These are phyloP conservation scores for Arachnopeziza araneosa DNA, from an alignment of 2,329 filamentous ascomycete species.

Conservation along the genomic window DNA sequence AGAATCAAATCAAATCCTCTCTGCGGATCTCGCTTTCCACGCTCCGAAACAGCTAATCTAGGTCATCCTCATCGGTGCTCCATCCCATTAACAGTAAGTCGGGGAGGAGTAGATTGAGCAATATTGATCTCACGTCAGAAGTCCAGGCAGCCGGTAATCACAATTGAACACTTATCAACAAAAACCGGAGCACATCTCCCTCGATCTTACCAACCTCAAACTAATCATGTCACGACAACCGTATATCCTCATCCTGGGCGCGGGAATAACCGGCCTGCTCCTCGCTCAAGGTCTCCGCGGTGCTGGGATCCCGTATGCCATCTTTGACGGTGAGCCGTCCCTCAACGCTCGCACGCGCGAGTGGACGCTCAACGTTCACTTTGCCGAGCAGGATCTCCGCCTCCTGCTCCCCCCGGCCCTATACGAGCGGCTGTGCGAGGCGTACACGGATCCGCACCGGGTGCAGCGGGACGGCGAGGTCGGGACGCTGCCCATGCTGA, in stretches of 20 bases:
- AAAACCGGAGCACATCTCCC: no score
- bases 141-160: no score
- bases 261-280: slow-evolving; percentile 31
- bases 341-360: slow-evolving; percentile 4
- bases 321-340: slow-evolving; percentile 9
- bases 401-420: neutral
- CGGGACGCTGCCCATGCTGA: no score
- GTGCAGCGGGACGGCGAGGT: no score
- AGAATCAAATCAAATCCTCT: no score
- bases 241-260: slow-evolving; percentile 5
- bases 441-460: neutral
- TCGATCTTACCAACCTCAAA: no score
- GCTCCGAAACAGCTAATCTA: no score
- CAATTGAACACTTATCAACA: no score
- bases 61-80: neutral
- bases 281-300: slow-evolving; percentile 37
- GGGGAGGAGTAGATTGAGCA: neutral
- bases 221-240: neutral
- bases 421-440: slow-evolving; percentile 3
- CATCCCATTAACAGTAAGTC: neutral
- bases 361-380: slow-evolving; percentile 13
- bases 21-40: no score
- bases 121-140: neutral
- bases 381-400: slow-evolving; percentile 4
- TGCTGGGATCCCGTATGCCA: slow-evolving; percentile 13